Evolutionary conservation across 129 eudicot species (phyloP).

Genomic region (Flaveria linearis): DNA sequence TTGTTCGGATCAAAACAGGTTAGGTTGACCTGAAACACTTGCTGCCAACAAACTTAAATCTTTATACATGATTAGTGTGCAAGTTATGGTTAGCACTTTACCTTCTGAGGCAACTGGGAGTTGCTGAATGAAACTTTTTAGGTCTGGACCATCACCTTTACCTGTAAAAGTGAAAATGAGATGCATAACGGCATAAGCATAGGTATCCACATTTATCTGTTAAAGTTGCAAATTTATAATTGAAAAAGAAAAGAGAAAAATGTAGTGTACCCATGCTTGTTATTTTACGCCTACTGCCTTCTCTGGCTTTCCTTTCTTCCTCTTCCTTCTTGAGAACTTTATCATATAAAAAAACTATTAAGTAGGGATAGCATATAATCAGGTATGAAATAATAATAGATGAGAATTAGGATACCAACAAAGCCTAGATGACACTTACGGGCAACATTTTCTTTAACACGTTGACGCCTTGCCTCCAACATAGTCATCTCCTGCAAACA

Average conservation of each 20-base stretch:
- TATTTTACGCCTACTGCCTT: slow-evolving; percentile 45
- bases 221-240: neutral
- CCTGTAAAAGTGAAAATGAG: slow-evolving; percentile 41
- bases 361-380: slow-evolving; percentile 18
- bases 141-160: slow-evolving; percentile 80
- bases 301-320: slow-evolving; percentile 79
- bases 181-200: neutral
- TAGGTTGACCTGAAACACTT: neutral
- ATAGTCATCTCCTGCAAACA: slow-evolving; percentile 3
- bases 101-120: slow-evolving; percentile 71
- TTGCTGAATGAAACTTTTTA: slow-evolving; percentile 80
- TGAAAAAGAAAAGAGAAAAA: neutral
- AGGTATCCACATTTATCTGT: neutral
- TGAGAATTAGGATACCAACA: neutral
- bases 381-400: neutral
- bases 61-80: slow-evolving; percentile 4
- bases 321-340: slow-evolving; percentile 95
- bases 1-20: slow-evolving; percentile 3
- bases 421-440: slow-evolving; percentile 1
- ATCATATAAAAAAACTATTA: slow-evolving; percentile 10
- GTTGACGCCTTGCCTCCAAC: slow-evolving; percentile 9
- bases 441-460: slow-evolving; percentile 13
- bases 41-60: neutral
- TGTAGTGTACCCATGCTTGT: slow-evolving; percentile 50
- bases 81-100: slow-evolving; percentile 23